Evolutionary conservation across 345 rosid genomes (phyloP), one percentile per base, ranked within the genome.

Genomic region (Sisymbrium irio): DNA sequence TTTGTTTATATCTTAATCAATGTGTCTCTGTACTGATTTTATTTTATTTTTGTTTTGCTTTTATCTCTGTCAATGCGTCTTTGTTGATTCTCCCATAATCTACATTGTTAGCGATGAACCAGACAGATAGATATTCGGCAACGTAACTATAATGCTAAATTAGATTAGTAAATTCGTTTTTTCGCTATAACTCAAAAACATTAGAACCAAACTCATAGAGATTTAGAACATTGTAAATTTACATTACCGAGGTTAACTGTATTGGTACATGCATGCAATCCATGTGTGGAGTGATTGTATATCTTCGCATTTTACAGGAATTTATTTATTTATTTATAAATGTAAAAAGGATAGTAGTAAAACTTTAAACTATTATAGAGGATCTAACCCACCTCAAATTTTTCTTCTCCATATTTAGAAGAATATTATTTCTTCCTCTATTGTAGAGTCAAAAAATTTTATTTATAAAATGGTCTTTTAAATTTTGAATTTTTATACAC

Each of bases 1-100:
- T 63, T 62, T 72, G 7, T 51, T 54, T 33, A 54, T 73, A 41
- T 73, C 11, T 39, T 7, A 17, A 41, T 53, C 22, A 13, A 28
- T 40, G 11, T 50, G 54, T 19, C 51, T 49, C 15, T 47, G n/a
- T n/a, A 18, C 10, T 63, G 9, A 45, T 44, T 28, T 64, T 49
- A 7, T 35, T 11, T 50, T 22, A 1, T 4, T 17, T 35, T 49
- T 50, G 9, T 19, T 49, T 58, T 17, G 5, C 17, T 53, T 28
- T 28, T 28, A 15, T 62, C 25, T 62, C n/a, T 28, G 35, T 46
- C 35, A 40, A 13, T 65, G 33, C 54, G 59, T 49, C 33, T 47
- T 8, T 20, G 45, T 35, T 35, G 57, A 65, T 35, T 65, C 30
- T 7, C 35, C 35, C 45, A 35, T 25, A 32, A 33, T 65, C 58